These are phyloP conservation scores for Podospora pseudopauciseta DNA, from an alignment of 495 filamentous ascomycete species.

Conservation along the genomic window DNA sequence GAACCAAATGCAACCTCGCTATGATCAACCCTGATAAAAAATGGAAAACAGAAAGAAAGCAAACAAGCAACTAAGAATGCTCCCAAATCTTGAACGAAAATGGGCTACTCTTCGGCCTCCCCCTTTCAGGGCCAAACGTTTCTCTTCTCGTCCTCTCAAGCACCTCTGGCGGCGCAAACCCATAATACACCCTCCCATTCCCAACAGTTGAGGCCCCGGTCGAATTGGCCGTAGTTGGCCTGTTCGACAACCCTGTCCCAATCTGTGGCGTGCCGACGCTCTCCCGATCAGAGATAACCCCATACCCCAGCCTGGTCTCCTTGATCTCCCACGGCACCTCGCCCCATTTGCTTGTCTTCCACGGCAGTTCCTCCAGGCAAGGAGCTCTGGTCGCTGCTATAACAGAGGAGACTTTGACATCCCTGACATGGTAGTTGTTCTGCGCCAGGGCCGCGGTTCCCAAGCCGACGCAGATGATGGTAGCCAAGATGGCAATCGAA, in stretches of 20 bases:
- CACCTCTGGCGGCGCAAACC: slow-evolving; percentile 27
- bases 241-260: neutral
- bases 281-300: slow-evolving; percentile 18
- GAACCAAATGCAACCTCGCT: neutral
- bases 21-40: neutral
- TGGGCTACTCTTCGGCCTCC: slow-evolving; percentile 10
- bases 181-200: slow-evolving; percentile 22
- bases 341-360: slow-evolving; percentile 29
- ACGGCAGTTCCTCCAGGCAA: slow-evolving; percentile 27
- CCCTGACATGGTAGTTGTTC: slow-evolving; percentile 28
- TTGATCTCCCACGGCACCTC: slow-evolving; percentile 27
- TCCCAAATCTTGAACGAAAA: slow-evolving; percentile 22
- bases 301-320: slow-evolving; percentile 23
- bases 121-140: slow-evolving; percentile 18
- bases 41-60: neutral
- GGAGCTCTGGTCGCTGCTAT: slow-evolving; percentile 32
- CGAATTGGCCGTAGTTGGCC: neutral
- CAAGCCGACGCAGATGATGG: slow-evolving; percentile 21
- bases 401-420: slow-evolving; percentile 25
- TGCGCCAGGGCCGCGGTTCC: slow-evolving; percentile 26
- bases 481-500: slow-evolving; percentile 19
- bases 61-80: neutral
- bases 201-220: neutral
- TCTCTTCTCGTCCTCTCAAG: slow-evolving; percentile 16
- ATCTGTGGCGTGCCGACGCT: slow-evolving; percentile 13